A percentile compares a stretch with the other conserved stretches of the same genome.
Evolutionary conservation across 2,329 filamentous ascomycete genomes (phyloP).

Genomic region (Aureobasidium sp.): DNA sequence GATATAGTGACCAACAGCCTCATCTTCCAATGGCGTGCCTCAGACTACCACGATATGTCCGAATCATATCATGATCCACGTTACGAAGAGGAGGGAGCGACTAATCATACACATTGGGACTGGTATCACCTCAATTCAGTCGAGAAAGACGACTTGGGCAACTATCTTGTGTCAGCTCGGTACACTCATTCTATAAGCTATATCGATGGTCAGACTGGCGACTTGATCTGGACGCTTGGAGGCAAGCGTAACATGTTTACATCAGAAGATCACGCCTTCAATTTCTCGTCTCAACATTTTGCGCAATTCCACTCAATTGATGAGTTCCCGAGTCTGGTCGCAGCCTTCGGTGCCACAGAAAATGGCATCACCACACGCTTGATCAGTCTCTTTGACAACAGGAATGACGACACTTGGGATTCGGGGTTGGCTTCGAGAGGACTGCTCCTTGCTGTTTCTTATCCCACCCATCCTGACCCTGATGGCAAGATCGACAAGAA

Average conservation of each 20-base stretch:
- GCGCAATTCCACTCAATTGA: constrained; percentile 38
- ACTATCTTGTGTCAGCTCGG: constrained; percentile 49
- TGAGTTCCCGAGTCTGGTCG: constrained; percentile 29
- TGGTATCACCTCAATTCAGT: constrained; percentile 52
- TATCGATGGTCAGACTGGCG: constrained; percentile 42
- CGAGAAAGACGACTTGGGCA: constrained; percentile 43
- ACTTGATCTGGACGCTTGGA: constrained; percentile 46
- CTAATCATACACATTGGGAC: constrained; percentile 34
- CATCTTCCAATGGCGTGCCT: constrained; percentile 35
- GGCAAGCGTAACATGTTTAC: constrained; percentile 25
- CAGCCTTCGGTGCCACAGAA: constrained; percentile 2
- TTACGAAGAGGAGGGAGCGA: constrained; percentile 35
- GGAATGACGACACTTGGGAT: constrained; percentile 18
- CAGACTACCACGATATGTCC: constrained; percentile 26
- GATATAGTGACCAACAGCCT: constrained; percentile 33
- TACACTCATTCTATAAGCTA: constrained; percentile 42
- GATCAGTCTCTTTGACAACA: constrained; percentile 46
- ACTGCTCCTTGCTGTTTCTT: constrained; percentile 27
- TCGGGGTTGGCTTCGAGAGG: constrained; percentile 21
- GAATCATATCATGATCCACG: constrained; percentile 26
- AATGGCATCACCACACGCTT: constrained; percentile 26
- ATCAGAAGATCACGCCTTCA: constrained; percentile 20
- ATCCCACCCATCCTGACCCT: constrained; percentile 16
- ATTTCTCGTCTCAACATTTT: constrained; percentile 46
- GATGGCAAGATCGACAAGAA: not conserved